Conservation (phyloP, 345 rosid genomes). For the Ricinus communis region DNA sequence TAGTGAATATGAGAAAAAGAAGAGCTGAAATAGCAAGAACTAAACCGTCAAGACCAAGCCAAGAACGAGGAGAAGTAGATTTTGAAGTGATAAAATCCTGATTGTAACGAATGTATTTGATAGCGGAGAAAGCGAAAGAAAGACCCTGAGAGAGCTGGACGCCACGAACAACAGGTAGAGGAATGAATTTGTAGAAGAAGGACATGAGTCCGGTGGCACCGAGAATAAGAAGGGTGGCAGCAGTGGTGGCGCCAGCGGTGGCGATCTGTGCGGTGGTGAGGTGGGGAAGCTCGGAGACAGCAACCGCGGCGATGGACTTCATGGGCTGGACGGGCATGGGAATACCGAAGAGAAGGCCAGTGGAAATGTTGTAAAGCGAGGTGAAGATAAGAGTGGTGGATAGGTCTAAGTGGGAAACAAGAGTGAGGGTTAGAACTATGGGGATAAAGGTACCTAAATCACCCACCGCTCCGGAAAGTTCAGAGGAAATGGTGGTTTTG, state of each 20-base stretch:
- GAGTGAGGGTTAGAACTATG: constrained; percentile 27
- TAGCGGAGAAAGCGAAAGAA: constrained; percentile 80
- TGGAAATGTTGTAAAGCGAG: constrained; percentile 22
- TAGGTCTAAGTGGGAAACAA: constrained; percentile 21
- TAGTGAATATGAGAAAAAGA: constrained; percentile 55
- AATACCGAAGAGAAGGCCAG: constrained; percentile 23
- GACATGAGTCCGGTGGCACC: constrained; percentile 22
- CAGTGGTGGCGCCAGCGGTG: constrained; percentile 18
- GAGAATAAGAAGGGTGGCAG: constrained; percentile 14
- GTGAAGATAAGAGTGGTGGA: constrained; percentile 24
- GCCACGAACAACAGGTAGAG: constrained; percentile 89
- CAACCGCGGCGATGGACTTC: constrained; percentile 30
- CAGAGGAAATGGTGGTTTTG: constrained; percentile 19
- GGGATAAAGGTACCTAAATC: constrained; percentile 32
- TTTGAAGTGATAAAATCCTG: constrained; percentile 62
- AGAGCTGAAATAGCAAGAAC: constrained; percentile 57
- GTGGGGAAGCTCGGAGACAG: constrained; percentile 23
- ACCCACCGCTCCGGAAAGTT: constrained; percentile 27
- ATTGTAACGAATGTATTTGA: constrained; percentile 68
- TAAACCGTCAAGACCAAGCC: constrained; percentile 82
- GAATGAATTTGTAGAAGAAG: constrained; percentile 57
- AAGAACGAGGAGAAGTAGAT: constrained; percentile 57
- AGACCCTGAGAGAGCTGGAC: constrained; percentile 97
- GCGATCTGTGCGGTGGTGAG: constrained; percentile 23
- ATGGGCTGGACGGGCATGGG: constrained; percentile 29